Evolutionary conservation across 176 grass and related monocot genomes (phyloP), one percentile per base, ranked within the genome.

Genomic region (Eremochloa ophiuroides): DNA sequence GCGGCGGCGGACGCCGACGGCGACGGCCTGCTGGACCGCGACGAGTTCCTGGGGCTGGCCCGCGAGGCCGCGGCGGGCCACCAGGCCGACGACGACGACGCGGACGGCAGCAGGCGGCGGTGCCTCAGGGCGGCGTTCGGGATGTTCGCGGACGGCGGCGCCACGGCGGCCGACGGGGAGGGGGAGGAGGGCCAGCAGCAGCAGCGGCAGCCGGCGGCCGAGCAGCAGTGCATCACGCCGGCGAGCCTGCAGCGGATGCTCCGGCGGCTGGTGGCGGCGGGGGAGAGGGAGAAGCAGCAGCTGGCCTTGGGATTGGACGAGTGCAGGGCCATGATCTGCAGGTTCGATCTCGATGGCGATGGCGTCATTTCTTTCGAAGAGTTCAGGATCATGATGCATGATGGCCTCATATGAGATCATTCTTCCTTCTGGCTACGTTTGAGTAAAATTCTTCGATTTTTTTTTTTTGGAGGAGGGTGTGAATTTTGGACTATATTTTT

Each of bases 321-420:
- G 18, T 93, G 91, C 88, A 68, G 31, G 50, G 64, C 77, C 73
- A 93, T 93, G 88, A 93, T 93, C 25, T 83, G 88, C 77, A 75
- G 88, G 44, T 93, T 90, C 22, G 91, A 93, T 28, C 81, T 93
- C 63, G 31, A 93, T 48, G 91, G 91, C 38, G 87, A 93, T 22
- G 91, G 91, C 27, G 87, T 85, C 0, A 77, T 93, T 25, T 79
- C 84, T 1, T 93, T 89, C 44, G 81, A 87, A 0, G 91, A 93
- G 91, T 90, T 93, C 79, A 90, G 70, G 77, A 48, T 87, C 68
- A 93, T 93, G 91, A 87, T 87, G 85, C 67, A 64, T 42, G 83
- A 79, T 58, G 85, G 62, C 53, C 33, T 86, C 38, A 61, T 71
- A 1, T 78, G 40, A 71, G 10, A 31, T 28, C 11, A 7, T 29